Conservation (phyloP, 2,329 filamentous ascomycete species). For the Orbilia javanica region DNA sequence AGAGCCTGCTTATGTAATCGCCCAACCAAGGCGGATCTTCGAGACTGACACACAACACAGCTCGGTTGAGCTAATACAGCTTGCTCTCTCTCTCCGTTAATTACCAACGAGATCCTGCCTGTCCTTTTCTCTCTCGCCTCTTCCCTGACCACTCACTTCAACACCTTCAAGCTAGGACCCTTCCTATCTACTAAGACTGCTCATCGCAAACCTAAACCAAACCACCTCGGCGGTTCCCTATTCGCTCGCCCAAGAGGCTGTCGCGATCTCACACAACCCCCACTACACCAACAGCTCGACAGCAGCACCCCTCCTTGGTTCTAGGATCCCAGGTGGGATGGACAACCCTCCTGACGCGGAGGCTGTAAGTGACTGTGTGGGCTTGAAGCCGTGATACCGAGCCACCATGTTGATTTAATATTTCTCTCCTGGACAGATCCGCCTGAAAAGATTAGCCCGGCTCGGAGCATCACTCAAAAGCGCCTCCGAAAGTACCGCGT, state of each 20-base stretch:
- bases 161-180: too few species aligned
- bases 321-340: not conserved
- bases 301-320: not conserved
- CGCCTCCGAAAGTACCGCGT: not conserved
- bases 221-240: not conserved
- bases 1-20: not conserved
- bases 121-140: too few species aligned
- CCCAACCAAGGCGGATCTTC: too few species aligned
- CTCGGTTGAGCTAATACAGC: too few species aligned
- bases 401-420: constrained; percentile 9
- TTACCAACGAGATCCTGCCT: constrained; percentile 3
- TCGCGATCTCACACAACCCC: not conserved
- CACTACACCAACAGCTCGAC: not conserved
- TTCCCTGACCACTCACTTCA: too few species aligned
- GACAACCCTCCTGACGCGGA: constrained; percentile 48
- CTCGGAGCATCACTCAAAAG: constrained; percentile 37
- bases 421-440: constrained; percentile 33
- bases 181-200: not conserved
- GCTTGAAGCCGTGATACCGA: not conserved
- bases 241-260: not conserved
- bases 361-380: constrained; percentile 2
- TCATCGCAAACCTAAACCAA: not conserved
- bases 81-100: too few species aligned
- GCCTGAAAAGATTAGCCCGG: constrained; percentile 42
- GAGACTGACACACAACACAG: too few species aligned